Evolutionary conservation across 345 rosid genomes (phyloP), one percentile per base, ranked within the genome.

Genomic region (Geranium rotundifolium): DNA sequence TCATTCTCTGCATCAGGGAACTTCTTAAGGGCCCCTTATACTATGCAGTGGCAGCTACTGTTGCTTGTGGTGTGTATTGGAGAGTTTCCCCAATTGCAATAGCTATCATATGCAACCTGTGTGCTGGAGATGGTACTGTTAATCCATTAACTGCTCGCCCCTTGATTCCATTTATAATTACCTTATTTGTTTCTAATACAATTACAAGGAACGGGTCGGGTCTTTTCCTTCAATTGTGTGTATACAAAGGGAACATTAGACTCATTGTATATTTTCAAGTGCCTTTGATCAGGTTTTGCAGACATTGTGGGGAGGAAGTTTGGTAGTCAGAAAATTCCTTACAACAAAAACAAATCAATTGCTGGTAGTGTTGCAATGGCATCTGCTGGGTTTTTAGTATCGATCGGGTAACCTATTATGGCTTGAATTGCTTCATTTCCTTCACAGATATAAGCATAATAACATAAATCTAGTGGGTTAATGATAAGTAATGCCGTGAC

Each of bases 71-170:
- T 31, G 31, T 83, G 71, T 90, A 80, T 66, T 90, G 97, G 97
- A 84, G 87, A 72, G 73, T 84, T 71, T 85, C 97, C 56, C 97
- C 99, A 0, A 64, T 82, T 34, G 79, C 82, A 29, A 75, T 93
- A 67, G 95, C 96, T 17, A 84, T 90, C 63, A 57, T 90, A 69
- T 90, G 96, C 79, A 93, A 93, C 78, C 81, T 93, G 58, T 90
- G 99, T 49, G 99, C 99, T 54, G 99, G 99, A 84, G 99, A 93
- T 79, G 99, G 99, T 93, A 80, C 18, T 27, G 67, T 61, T 23
- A 61, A 31, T 60, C 60, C 30, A 29, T 16, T 5, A 55, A 57
- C 4, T 7, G n/a, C n/a, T n/a, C n/a, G n/a, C n/a, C n/a, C n/a
- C n/a, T n/a, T n/a, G n/a, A n/a, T n/a, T n/a, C n/a, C n/a, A n/a